Evolutionary conservation across 2,329 filamentous ascomycete species (phyloP).

Genomic region (Colletotrichum gloeosporioides): DNA sequence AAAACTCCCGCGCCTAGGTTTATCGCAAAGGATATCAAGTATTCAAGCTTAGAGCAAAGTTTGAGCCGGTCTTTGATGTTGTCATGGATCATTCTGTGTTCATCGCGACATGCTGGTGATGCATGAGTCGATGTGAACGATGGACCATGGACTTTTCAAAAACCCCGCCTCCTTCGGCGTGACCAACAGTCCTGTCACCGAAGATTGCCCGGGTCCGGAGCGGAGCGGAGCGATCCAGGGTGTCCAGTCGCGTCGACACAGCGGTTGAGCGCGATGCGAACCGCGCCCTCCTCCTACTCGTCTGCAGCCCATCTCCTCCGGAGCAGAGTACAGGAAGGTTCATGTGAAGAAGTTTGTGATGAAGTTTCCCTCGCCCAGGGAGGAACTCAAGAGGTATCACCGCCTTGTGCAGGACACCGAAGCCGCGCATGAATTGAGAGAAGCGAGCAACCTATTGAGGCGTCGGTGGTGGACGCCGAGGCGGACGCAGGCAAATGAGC

Average conservation of each 20-base stretch:
- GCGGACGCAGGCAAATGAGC: conserved; percentile 24
- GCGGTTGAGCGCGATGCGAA: background rate
- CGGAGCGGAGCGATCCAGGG: background rate
- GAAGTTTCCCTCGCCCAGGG: background rate
- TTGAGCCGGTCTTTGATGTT: rapidly evolving
- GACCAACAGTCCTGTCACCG: background rate
- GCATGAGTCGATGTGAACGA: background rate
- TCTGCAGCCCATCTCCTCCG: background rate
- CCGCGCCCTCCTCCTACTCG: background rate
- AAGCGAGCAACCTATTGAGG: background rate
- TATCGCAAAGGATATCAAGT: rapidly evolving
- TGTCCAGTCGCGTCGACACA: background rate
- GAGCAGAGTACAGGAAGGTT: background rate
- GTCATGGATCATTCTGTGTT: background rate
- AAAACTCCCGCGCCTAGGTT: background rate
- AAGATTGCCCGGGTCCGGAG: background rate
- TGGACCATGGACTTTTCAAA: background rate
- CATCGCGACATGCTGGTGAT: background rate
- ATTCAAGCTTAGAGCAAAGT: background rate
- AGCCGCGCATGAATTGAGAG: rapidly evolving
- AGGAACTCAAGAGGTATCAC: rapidly evolving
- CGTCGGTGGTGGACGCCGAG: background rate
- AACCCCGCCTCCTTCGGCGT: background rate
- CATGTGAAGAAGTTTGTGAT: background rate
- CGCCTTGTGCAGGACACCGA: rapidly evolving